Evolutionary conservation across 345 rosid species (phyloP).

Genomic region (Euphorbia peplus): DNA sequence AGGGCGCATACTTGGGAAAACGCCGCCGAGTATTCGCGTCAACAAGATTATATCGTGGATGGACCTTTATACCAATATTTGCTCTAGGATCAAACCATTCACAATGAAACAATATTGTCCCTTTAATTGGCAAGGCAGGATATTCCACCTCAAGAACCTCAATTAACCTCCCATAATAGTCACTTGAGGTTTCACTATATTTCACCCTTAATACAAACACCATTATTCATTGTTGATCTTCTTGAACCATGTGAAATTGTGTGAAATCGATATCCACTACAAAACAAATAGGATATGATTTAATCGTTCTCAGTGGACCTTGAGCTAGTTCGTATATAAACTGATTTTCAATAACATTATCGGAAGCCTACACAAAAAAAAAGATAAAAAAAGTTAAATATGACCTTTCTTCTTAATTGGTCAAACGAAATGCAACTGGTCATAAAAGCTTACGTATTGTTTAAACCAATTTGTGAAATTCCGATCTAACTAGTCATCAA

Average conservation of each 20-base stretch:
- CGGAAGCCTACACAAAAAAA: background rate
- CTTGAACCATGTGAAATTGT: background rate
- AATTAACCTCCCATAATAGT: background rate
- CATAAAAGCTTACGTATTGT: background rate
- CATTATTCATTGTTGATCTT: background rate
- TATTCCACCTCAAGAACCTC: background rate
- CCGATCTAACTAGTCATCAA: background rate
- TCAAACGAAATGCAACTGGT: no score
- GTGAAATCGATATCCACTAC: background rate
- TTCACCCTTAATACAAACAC: background rate
- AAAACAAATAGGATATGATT: background rate
- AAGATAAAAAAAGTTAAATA: no score
- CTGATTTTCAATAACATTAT: background rate
- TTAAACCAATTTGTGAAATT: no score
- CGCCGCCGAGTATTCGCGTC: background rate
- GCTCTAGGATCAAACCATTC: background rate
- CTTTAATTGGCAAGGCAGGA: background rate
- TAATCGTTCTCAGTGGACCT: background rate
- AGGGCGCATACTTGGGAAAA: background rate
- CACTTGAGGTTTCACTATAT: background rate
- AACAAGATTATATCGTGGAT: background rate
- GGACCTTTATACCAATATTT: background rate
- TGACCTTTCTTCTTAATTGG: no score
- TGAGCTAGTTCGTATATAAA: background rate
- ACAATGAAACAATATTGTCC: background rate